These are phyloP conservation scores for Crucibulum laeve DNA, from an alignment of 768 basidiomycete genomes.

Conservation along the genomic window DNA sequence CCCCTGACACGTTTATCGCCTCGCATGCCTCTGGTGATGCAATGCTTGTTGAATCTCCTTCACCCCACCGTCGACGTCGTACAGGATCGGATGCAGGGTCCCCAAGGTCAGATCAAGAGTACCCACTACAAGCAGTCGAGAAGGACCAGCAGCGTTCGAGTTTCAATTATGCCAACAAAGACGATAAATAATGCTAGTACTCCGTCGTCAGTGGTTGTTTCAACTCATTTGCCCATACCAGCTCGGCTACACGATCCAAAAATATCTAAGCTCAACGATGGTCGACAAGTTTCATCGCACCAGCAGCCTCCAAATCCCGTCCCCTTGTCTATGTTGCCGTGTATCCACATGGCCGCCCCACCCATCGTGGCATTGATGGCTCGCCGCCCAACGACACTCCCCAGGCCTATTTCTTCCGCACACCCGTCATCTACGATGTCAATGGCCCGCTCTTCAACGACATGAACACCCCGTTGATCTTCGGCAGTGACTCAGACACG, in stretches of 20 bases:
- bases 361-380: constrained; percentile 20
- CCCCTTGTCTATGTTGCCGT: too few relatives aligned
- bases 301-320: neutral
- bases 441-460: constrained; percentile 16
- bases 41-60: too few relatives aligned
- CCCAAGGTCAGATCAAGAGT: too few relatives aligned
- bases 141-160: too few relatives aligned
- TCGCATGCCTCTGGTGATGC: too few relatives aligned
- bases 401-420: constrained; percentile 29
- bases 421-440: constrained; percentile 26
- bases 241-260: neutral
- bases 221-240: too few relatives aligned
- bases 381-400: constrained; percentile 33
- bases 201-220: too few relatives aligned
- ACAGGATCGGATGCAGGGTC: too few relatives aligned
- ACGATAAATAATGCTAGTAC: too few relatives aligned
- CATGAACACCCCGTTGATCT: neutral
- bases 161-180: too few relatives aligned
- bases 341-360: constrained; percentile 16
- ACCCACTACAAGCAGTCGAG: too few relatives aligned
- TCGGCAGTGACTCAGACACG: constrained; percentile 5
- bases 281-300: neutral
- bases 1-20: neutral
- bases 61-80: too few relatives aligned
- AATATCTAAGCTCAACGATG: neutral